Conservation (phyloP, 2,329 filamentous ascomycete genomes). For the Neonectria neomacrospora region DNA sequence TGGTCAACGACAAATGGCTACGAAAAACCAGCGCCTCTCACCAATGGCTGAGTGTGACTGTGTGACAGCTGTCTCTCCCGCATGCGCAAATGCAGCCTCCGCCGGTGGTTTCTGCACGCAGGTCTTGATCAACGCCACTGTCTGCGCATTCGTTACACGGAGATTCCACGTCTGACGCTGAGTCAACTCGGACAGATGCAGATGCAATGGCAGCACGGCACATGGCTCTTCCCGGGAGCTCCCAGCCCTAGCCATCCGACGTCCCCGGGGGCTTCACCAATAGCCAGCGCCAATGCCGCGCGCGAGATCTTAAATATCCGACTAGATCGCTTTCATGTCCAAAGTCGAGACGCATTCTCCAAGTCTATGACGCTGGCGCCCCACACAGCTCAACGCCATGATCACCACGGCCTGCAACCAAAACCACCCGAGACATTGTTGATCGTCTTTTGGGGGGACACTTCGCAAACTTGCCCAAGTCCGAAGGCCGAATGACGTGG, state of each 20-base stretch:
- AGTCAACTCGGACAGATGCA: background rate
- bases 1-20: too few species aligned
- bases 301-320: background rate
- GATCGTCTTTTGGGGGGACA: background rate
- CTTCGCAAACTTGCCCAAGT: background rate
- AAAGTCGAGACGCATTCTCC: background rate
- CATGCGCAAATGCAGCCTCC: background rate
- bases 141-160: background rate
- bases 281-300: background rate
- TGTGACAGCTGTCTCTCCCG: background rate
- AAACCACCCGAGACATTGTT: background rate
- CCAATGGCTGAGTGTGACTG: background rate
- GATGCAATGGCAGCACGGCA: background rate
- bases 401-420: background rate
- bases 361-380: constrained; percentile 7
- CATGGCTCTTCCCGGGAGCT: background rate
- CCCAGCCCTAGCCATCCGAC: background rate
- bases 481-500: background rate
- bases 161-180: too few species aligned
- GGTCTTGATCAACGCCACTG: background rate
- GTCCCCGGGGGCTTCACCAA: too few species aligned
- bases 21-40: background rate
- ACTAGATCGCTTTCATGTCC: background rate
- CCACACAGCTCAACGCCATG: background rate
- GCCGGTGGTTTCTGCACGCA: background rate